Percentiles rank a stretch among this genome's conserved stretches.
Evolutionary conservation across 768 basidiomycete genomes (phyloP).

Genomic region (Kwoniella europaea): DNA sequence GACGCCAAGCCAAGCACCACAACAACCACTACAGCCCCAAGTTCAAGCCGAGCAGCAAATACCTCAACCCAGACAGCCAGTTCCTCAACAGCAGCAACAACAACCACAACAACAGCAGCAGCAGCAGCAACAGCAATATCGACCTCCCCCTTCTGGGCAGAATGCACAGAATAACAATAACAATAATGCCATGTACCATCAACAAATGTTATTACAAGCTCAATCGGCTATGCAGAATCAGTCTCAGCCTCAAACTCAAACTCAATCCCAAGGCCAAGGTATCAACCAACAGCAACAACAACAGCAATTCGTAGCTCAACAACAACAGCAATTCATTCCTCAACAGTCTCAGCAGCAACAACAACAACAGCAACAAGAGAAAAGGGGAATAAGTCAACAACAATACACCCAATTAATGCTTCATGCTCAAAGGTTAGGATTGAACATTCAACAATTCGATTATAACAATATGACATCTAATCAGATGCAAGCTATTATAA

Average conservation of each 20-base stretch:
- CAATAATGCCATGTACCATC: slow-evolving; percentile 8
- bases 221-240: slow-evolving; percentile 15
- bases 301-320: slow-evolving; percentile 17
- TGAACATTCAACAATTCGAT: slow-evolving; percentile 19
- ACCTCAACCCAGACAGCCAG: slow-evolving; percentile 9
- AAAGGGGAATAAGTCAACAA: slow-evolving; percentile 18
- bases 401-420: slow-evolving; percentile 20
- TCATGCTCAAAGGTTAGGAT: slow-evolving; percentile 23
- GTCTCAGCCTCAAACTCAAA: slow-evolving; percentile 16
- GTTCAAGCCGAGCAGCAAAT: slow-evolving; percentile 6
- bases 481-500: slow-evolving; percentile 15
- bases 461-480: slow-evolving; percentile 12
- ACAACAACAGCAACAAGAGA: slow-evolving; percentile 12
- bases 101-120: slow-evolving; percentile 1
- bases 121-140: slow-evolving; percentile 21
- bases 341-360: slow-evolving; percentile 18
- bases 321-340: slow-evolving; percentile 6
- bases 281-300: too few species aligned
- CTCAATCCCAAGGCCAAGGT: slow-evolving; percentile 16
- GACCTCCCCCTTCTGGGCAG: slow-evolving; percentile 15
- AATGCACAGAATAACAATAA: slow-evolving; percentile 21
- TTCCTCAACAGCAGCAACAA: slow-evolving; percentile 1
- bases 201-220: slow-evolving; percentile 17
- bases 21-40: slow-evolving; percentile 8
- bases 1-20: slow-evolving; percentile 2